phyloP scores from a whole-genome alignment of 768 basidiomycete genomes.

The Lactarius sanguifluus region DNA sequence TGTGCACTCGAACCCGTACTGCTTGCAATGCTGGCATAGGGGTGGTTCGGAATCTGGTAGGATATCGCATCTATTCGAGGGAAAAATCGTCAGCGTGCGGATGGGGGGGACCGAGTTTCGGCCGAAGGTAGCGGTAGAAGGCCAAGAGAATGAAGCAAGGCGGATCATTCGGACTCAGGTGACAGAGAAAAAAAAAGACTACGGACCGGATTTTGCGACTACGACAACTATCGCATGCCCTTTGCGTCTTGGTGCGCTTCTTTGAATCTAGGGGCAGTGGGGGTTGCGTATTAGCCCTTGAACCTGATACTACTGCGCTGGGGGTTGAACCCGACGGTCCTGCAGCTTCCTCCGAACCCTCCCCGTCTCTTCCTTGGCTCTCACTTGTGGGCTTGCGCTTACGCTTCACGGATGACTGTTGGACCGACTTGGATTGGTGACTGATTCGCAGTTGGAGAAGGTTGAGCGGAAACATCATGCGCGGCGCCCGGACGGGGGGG shows the following conservation, averaged over 20 bases:
- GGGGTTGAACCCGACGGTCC: constrained; percentile 50
- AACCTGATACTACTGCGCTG: constrained; percentile 35
- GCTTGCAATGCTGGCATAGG: constrained; percentile 91
- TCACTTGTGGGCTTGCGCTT: constrained; percentile 51
- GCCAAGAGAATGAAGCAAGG: constrained; percentile 17
- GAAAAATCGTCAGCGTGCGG: constrained; percentile 27
- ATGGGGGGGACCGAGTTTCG: neutral
- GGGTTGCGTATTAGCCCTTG: constrained; percentile 28
- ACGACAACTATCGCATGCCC: constrained; percentile 90
- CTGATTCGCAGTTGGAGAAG: constrained; percentile 38
- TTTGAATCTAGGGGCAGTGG: constrained; percentile 55
- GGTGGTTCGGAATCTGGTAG: constrained; percentile 74
- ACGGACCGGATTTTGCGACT: constrained; percentile 81
- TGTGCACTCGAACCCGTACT: constrained; percentile 91
- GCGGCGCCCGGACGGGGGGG: constrained; percentile 41
- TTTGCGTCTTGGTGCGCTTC: constrained; percentile 90
- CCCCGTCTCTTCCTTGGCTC: constrained; percentile 33
- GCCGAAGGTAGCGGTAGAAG: constrained; percentile 9
- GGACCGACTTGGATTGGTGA: constrained; percentile 21
- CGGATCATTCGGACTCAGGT: constrained; percentile 5
- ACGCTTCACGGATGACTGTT: constrained; percentile 48
- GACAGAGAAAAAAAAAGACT: neutral
- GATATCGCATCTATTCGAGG: constrained; percentile 69
- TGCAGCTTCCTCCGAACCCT: constrained; percentile 61
- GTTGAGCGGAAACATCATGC: constrained; percentile 38